These are phyloP conservation scores for Kluyveromyces aestuarii DNA, from an alignment of 805 yeast genomes.

Conservation along the genomic window DNA sequence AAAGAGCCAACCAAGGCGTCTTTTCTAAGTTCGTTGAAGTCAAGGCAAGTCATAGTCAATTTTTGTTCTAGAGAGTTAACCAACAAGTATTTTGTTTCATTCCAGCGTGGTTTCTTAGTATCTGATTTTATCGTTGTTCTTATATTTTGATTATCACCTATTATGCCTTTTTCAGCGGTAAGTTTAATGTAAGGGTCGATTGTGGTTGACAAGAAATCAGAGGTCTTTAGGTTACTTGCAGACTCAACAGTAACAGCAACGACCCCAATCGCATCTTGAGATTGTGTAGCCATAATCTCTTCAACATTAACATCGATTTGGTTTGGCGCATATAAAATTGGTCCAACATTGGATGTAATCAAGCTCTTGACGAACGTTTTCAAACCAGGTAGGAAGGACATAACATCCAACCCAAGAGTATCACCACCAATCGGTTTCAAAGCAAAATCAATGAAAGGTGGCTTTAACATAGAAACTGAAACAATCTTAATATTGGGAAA, in stretches of 20 bases:
- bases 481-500: slow-evolving; percentile 76
- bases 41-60: slow-evolving; percentile 44
- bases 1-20: slow-evolving; percentile 43
- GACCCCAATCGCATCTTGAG: slow-evolving; percentile 63
- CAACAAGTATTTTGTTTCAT: slow-evolving; percentile 55
- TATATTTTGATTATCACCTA: slow-evolving; percentile 27
- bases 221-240: slow-evolving; percentile 39
- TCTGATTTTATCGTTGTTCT: slow-evolving; percentile 51
- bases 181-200: slow-evolving; percentile 53
- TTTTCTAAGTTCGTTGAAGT: slow-evolving; percentile 47
- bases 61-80: slow-evolving; percentile 49
- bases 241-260: slow-evolving; percentile 53
- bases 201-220: slow-evolving; percentile 31
- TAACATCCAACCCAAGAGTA: slow-evolving; percentile 75
- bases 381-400: slow-evolving; percentile 78
- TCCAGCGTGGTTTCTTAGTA: slow-evolving; percentile 52
- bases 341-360: slow-evolving; percentile 62
- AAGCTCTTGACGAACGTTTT: slow-evolving; percentile 60
- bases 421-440: slow-evolving; percentile 87
- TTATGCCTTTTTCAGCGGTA: slow-evolving; percentile 34
- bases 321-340: slow-evolving; percentile 77
- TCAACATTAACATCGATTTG: slow-evolving; percentile 68
- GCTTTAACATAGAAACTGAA: slow-evolving; percentile 63
- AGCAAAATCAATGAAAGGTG: slow-evolving; percentile 70
- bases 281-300: slow-evolving; percentile 53